phyloP scores from a whole-genome alignment of 2,329 filamentous ascomycete species.

The Aspergillus ruber region DNA sequence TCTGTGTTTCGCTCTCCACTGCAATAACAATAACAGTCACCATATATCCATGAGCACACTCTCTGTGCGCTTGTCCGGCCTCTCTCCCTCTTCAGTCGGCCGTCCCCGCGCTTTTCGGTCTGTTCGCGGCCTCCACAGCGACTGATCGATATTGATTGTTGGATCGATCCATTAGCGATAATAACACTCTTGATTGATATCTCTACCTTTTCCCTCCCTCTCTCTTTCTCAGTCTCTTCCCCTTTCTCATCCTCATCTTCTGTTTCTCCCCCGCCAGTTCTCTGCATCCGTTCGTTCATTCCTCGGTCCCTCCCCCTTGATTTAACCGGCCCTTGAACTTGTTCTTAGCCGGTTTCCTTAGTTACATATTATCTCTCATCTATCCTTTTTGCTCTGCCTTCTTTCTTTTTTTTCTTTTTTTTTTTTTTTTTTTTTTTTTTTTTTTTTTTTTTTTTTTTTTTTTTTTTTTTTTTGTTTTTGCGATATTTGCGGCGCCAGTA shows the following conservation, averaged over 20 bases:
- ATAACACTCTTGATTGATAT: background rate
- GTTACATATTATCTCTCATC: constrained; percentile 7
- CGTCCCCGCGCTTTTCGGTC: background rate
- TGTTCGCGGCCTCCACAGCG: background rate
- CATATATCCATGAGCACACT: background rate
- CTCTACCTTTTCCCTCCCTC: constrained; percentile 4
- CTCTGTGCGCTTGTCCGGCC: background rate
- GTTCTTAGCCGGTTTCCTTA: constrained; percentile 1
- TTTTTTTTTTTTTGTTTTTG: background rate
- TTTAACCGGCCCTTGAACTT: background rate
- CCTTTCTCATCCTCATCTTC: constrained; percentile 1
- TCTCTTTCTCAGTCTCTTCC: constrained; percentile 8
- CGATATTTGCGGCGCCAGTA: too few species aligned
- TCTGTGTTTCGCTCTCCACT: background rate
- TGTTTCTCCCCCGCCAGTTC: background rate
- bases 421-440: background rate
- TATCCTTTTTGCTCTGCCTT: constrained; percentile 8
- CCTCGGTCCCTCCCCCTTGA: constrained; percentile 1
- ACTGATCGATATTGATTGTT: background rate
- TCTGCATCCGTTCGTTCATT: constrained; percentile 1
- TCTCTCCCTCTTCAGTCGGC: background rate
- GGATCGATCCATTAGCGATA: background rate
- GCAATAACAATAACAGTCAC: background rate
- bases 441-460: background rate
- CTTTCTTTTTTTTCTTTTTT: background rate